Conservation (phyloP, 768 basidiomycete species). For the Trametes coccinea region DNA sequence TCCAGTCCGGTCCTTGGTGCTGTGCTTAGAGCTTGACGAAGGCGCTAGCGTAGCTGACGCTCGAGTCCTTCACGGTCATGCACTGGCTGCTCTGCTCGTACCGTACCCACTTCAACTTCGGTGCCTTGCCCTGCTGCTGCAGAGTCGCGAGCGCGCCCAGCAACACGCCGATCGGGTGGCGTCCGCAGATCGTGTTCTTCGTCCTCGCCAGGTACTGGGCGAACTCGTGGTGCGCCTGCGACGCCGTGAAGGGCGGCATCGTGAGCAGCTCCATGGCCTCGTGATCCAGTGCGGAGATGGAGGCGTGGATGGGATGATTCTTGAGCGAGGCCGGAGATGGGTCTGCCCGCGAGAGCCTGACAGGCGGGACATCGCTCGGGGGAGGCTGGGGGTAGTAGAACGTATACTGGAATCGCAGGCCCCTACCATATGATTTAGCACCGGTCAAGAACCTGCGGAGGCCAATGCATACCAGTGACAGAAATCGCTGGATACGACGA, state of each 20-base stretch:
- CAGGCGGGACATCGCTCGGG: constrained; percentile 44
- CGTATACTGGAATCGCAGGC: constrained; percentile 82
- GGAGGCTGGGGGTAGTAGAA: constrained; percentile 75
- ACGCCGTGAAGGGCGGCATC: constrained; percentile 52
- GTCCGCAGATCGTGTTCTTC: constrained; percentile 95
- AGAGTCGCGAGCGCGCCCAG: constrained; percentile 71
- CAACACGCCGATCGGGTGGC: constrained; percentile 93
- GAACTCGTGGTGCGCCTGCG: constrained; percentile 61
- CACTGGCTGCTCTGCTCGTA: constrained; percentile 93
- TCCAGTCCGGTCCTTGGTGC: background rate
- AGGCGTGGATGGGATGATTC: constrained; percentile 72
- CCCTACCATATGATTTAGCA: constrained; percentile 48
- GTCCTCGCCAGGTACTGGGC: constrained; percentile 67
- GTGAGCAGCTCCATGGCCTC: constrained; percentile 80
- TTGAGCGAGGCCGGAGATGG: constrained; percentile 38
- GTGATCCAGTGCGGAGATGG: constrained; percentile 82
- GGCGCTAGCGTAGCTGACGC: constrained; percentile 96
- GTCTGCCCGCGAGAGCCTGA: constrained; percentile 50
- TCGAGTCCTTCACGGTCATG: constrained; percentile 67
- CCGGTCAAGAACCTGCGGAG: background rate
- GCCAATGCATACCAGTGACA: constrained; percentile 81
- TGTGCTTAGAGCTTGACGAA: constrained; percentile 60
- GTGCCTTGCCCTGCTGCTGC: constrained; percentile 39
- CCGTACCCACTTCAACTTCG: constrained; percentile 75
- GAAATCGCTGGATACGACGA: constrained; percentile 93